These are phyloP conservation scores for Aspergillus bertholletiae DNA, from an alignment of 495 filamentous ascomycete genomes.

Conservation along the genomic window DNA sequence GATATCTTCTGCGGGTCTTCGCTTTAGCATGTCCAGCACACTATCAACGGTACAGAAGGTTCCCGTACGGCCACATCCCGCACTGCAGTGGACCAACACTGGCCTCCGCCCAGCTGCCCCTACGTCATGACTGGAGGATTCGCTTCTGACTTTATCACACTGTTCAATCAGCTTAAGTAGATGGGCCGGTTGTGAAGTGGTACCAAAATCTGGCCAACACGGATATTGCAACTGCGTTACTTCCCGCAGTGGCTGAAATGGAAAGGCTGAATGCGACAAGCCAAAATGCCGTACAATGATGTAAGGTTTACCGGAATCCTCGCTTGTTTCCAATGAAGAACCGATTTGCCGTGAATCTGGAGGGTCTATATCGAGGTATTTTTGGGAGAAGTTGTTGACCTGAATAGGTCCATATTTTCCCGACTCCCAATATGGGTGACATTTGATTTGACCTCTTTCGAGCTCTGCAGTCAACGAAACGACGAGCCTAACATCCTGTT, in stretches of 20 bases:
- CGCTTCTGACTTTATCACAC: constrained; percentile 54
- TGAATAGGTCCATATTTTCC: constrained; percentile 75
- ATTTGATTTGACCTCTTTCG: constrained; percentile 92
- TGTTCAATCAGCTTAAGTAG: constrained; percentile 84
- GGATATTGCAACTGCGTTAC: constrained; percentile 94
- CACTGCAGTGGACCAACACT: constrained; percentile 90
- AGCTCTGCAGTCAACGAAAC: constrained; percentile 96
- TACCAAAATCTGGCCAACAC: constrained; percentile 94
- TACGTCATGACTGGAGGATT: constrained; percentile 46
- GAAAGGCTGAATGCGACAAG: constrained; percentile 68
- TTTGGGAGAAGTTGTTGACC: constrained; percentile 75
- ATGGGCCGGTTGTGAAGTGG: constrained; percentile 83
- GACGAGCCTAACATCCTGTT: constrained; percentile 89
- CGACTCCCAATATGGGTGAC: constrained; percentile 88
- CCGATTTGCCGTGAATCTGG: constrained; percentile 10
- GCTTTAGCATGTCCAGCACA: constrained; percentile 89
- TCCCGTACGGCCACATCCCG: constrained; percentile 91
- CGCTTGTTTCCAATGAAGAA: constrained; percentile 13
- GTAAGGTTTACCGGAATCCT: constrained; percentile 56
- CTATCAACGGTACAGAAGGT: constrained; percentile 96
- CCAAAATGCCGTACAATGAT: constrained; percentile 87
- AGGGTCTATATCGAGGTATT: constrained; percentile 69
- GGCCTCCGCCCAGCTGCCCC: constrained; percentile 59
- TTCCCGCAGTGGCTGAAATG: constrained; percentile 84
- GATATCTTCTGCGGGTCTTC: constrained; percentile 50